A percentile compares a stretch with the other conserved stretches of the same genome.
Conservation (phyloP, 495 filamentous ascomycete species). For the Penicillium egyptiacum region DNA sequence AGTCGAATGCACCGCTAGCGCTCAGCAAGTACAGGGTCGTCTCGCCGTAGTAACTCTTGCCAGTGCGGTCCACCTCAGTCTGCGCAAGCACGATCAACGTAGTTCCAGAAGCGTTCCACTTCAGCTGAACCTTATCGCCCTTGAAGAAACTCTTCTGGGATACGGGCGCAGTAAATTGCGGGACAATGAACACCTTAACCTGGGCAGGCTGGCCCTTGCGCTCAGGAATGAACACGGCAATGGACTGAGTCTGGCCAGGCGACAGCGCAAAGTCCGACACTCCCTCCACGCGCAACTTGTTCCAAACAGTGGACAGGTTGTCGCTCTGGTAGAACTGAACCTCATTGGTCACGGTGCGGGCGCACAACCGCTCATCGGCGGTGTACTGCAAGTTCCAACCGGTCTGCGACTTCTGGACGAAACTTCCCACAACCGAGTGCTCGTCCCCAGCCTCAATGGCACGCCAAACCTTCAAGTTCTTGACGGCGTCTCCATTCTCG, state of each 20-base stretch:
- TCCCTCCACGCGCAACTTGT: conserved; percentile 90
- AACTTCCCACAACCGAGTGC: conserved; percentile 75
- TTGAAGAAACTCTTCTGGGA: conserved; percentile 99
- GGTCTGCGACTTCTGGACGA: conserved; percentile 91
- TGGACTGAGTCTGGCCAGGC: conserved; percentile 80
- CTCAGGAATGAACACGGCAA: conserved; percentile 92
- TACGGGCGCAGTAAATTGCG: conserved; percentile 72
- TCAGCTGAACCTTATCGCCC: conserved; percentile 95
- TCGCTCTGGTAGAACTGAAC: conserved; percentile 93
- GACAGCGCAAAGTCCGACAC: conserved; percentile 87
- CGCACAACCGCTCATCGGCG: conserved; percentile 86
- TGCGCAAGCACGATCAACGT: conserved; percentile 93
- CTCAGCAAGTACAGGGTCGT: conserved; percentile 95
- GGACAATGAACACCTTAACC: conserved; percentile 92
- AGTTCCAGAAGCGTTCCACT: conserved; percentile 92
- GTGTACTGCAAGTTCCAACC: conserved; percentile 99
- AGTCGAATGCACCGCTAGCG: conserved; percentile 88
- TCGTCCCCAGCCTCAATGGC: conserved; percentile 60
- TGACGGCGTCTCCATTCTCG: conserved; percentile 84
- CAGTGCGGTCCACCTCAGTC: conserved; percentile 95
- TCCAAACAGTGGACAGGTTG: conserved; percentile 85
- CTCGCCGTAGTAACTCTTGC: conserved; percentile 98
- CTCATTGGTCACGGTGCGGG: conserved; percentile 91
- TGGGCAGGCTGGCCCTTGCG: conserved; percentile 92
- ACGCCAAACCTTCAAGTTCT: conserved; percentile 97